Conservation (phyloP, 140 eudicot species). For the Flaveria floridana region DNA sequence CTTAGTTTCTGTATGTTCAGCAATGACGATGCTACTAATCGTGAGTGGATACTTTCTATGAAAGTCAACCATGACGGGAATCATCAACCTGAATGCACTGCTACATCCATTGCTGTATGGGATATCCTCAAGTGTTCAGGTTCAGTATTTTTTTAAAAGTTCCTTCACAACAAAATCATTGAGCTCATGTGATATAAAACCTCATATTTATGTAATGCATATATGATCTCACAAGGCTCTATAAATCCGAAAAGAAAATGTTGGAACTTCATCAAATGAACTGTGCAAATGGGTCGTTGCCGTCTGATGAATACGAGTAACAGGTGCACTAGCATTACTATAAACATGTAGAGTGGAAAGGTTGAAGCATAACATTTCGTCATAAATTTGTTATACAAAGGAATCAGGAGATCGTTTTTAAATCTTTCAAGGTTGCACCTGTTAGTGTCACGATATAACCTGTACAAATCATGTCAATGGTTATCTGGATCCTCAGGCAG, state of each 20-base stretch:
- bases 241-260: constrained; percentile 86
- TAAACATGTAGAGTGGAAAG: too few species aligned
- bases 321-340: constrained; percentile 7
- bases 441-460: constrained; percentile 4
- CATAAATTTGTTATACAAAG: constrained; percentile 30
- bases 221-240: constrained; percentile 55
- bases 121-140: constrained; percentile 76
- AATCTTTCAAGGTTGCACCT: constrained; percentile 17
- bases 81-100: constrained; percentile 56
- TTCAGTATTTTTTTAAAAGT: constrained; percentile 9
- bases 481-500: constrained; percentile 27
- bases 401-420: constrained; percentile 20
- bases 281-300: constrained; percentile 66
- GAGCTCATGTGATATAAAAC: not conserved
- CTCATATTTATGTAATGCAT: not conserved
- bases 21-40: constrained; percentile 69
- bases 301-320: constrained; percentile 58
- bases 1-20: constrained; percentile 67
- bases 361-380: not conserved
- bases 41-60: constrained; percentile 78
- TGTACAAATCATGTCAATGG: constrained; percentile 14
- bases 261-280: constrained; percentile 70
- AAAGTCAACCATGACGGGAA: constrained; percentile 63
- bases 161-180: not conserved
- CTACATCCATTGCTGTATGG: constrained; percentile 63